Percentiles rank a stretch among this genome's conserved stretches.
Conservation (phyloP, 345 rosid genomes). For the Lepidium sativum region DNA sequence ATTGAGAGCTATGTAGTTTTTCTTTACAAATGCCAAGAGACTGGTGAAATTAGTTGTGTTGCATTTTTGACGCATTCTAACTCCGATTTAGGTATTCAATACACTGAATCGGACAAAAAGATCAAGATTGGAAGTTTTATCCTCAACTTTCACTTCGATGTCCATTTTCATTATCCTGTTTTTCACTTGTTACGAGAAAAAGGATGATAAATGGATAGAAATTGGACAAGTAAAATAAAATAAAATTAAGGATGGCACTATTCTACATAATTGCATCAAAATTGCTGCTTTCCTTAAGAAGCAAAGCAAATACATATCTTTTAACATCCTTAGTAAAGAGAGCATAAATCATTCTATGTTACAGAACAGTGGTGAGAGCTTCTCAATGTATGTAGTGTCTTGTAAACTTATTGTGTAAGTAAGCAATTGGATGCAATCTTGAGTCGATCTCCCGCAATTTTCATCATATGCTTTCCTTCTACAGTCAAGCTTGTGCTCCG, state of each 20-base stretch:
- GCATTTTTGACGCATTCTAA: too few species aligned
- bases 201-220: too few species aligned
- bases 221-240: too few species aligned
- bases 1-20: not conserved
- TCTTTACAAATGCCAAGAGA: not conserved
- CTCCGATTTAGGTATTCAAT: too few species aligned
- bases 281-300: not conserved
- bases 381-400: not conserved
- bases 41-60: too few species aligned
- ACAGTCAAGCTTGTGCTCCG: constrained; percentile 34
- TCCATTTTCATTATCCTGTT: too few species aligned
- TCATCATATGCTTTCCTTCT: constrained; percentile 50
- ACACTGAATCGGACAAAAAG: too few species aligned
- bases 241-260: not conserved
- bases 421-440: constrained; percentile 26
- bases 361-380: not conserved
- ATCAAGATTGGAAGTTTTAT: too few species aligned
- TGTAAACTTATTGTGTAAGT: not conserved
- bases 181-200: too few species aligned
- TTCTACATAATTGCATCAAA: not conserved
- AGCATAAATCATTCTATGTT: not conserved
- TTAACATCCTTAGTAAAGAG: not conserved
- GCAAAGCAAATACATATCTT: not conserved
- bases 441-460: constrained; percentile 35
- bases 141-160: too few species aligned